phyloP scores from a whole-genome alignment of 2,329 filamentous ascomycete genomes.

The Drechslerella coelobrocha region DNA sequence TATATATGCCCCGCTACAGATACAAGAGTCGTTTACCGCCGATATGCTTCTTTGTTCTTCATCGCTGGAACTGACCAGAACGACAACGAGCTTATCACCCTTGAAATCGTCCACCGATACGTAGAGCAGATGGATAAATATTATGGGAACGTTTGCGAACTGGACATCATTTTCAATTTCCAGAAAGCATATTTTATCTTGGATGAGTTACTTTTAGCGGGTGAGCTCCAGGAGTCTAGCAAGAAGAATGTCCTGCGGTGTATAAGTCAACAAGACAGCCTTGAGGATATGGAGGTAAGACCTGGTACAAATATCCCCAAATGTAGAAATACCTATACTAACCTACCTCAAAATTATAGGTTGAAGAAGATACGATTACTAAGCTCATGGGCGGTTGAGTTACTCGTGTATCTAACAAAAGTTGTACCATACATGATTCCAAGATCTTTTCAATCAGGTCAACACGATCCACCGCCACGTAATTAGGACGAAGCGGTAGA shows the following conservation, averaged over 20 bases:
- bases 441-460: neutral
- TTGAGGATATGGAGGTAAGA: conserved; percentile 99
- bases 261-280: conserved; percentile 94
- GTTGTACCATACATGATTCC: neutral
- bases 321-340: neutral
- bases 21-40: conserved; percentile 97
- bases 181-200: conserved; percentile 99
- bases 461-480: no score
- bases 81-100: conserved; percentile 96
- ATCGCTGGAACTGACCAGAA: conserved; percentile 96
- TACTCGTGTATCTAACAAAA: neutral
- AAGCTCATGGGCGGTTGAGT: conserved; percentile 44
- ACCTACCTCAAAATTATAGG: conserved; percentile 22
- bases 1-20: conserved; percentile 65
- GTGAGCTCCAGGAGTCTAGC: conserved; percentile 97
- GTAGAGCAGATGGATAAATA: conserved; percentile 99
- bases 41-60: conserved; percentile 98
- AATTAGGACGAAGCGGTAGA: no score
- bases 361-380: conserved; percentile 48
- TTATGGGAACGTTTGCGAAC: conserved; percentile 98
- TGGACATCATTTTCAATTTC: conserved; percentile 99
- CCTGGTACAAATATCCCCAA: neutral
- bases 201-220: conserved; percentile 91
- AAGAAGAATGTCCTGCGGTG: conserved; percentile 98
- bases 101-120: conserved; percentile 98